phyloP scores from a whole-genome alignment of 345 rosid genomes.

The Durio zibethinus region DNA sequence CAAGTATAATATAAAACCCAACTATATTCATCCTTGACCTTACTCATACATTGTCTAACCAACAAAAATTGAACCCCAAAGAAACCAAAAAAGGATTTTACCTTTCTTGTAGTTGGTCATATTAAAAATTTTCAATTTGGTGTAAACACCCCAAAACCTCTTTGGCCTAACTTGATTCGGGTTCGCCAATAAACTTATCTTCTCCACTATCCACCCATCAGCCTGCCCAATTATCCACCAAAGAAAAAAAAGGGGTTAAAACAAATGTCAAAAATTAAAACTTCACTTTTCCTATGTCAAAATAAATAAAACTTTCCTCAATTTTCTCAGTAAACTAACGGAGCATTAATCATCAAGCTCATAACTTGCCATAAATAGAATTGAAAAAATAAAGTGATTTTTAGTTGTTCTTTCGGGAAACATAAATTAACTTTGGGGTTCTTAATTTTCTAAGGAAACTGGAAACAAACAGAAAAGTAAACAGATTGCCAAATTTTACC shows the following conservation, averaged over 20 bases:
- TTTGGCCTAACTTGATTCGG: constrained; percentile 84
- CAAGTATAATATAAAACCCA: neutral
- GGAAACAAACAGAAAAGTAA: neutral
- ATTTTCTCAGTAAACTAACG: neutral
- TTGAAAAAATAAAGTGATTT: neutral
- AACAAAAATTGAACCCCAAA: neutral
- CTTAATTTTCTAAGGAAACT: neutral
- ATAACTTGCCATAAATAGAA: neutral
- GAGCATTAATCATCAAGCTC: neutral
- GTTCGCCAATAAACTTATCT: constrained; percentile 74
- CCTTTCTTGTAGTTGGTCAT: constrained; percentile 86
- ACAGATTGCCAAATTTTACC: constrained; percentile 26
- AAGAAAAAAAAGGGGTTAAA: neutral
- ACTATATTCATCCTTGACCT: neutral
- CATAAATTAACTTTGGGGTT: neutral
- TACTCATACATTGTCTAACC: neutral
- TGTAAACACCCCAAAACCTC: constrained; percentile 97
- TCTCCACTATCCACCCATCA: constrained; percentile 93
- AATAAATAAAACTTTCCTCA: neutral
- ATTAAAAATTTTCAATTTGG: constrained; percentile 87
- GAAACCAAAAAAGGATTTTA: constrained; percentile 15
- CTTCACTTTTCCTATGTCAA: neutral
- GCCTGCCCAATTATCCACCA: constrained; percentile 46
- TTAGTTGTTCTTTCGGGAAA: neutral
- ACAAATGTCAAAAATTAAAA: neutral